A percentile compares a stretch with the other conserved stretches of the same genome.
Evolutionary conservation across 345 rosid species (phyloP).

Genomic region (Cardamine resedifolia): DNA sequence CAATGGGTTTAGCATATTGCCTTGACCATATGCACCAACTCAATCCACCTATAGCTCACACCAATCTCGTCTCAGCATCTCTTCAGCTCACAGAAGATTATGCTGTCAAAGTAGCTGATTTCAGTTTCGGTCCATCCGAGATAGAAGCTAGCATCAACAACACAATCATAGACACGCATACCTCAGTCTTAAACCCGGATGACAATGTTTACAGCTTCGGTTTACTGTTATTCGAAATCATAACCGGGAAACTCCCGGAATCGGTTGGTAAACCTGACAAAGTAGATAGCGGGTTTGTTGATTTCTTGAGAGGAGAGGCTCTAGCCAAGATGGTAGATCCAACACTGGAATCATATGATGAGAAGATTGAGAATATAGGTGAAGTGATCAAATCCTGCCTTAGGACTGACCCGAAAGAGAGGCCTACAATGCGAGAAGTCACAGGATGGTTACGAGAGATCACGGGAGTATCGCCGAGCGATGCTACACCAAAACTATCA

Average conservation of each 20-base stretch:
- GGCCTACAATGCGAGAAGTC: slow-evolving; percentile 64
- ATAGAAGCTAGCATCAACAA: slow-evolving; percentile 30
- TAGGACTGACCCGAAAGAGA: slow-evolving; percentile 53
- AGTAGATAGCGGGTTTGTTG: slow-evolving; percentile 56
- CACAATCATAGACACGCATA: slow-evolving; percentile 33
- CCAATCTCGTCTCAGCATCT: slow-evolving; percentile 61
- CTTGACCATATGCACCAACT: slow-evolving; percentile 83
- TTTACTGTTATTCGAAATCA: slow-evolving; percentile 66
- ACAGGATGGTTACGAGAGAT: slow-evolving; percentile 55
- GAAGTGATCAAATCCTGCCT: slow-evolving; percentile 62
- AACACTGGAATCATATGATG: slow-evolving; percentile 54
- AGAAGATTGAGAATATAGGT: slow-evolving; percentile 53
- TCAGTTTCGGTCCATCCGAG: slow-evolving; percentile 59
- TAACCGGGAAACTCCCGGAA: slow-evolving; percentile 71
- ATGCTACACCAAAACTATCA: slow-evolving; percentile 68
- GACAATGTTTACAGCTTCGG: slow-evolving; percentile 74
- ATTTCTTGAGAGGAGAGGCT: slow-evolving; percentile 45
- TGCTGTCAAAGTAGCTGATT: slow-evolving; percentile 79
- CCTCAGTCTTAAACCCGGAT: slow-evolving; percentile 31
- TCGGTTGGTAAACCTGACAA: slow-evolving; percentile 43
- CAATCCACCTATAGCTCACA: slow-evolving; percentile 65
- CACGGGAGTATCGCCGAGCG: slow-evolving; percentile 53
- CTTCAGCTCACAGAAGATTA: slow-evolving; percentile 83
- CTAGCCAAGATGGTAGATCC: slow-evolving; percentile 68
- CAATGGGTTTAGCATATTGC: slow-evolving; percentile 85